Base-by-base conservation (phyloP, 2,329 filamentous ascomycete species). In the Ceratocystis alfenasii region DNA sequence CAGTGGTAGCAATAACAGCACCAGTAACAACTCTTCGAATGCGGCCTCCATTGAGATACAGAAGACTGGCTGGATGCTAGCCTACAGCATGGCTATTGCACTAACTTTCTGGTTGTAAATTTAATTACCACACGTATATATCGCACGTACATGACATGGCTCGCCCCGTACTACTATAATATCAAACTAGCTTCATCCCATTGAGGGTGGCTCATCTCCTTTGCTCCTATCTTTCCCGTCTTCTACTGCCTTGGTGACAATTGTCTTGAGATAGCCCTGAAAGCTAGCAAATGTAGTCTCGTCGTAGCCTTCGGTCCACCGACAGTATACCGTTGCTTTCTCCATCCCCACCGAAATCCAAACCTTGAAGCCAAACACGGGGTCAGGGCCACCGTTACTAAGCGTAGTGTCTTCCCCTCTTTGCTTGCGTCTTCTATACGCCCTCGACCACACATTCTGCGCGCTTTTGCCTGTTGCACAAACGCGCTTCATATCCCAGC, bases 271-370 rank as follows among this genome's bases (percentile, higher is more conserved):
- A 78, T 92, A 90, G 0, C 90, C 91, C 68, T 86, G 87, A 69
- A 99, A 90, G 73, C 92, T 96, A 75, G 95, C 89, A 74, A 93
- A 96, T 0, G 94, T 72, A 0, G 86, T 80, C 20, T 82, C 78
- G 69, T 95, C 88, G 5, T 80, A 78, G 0, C 94, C 93, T 70
- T 89, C 85, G 0, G 90, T 72, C 92, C 90, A 95, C 12, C 67
- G 48, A 41, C 64, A 63, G 12, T 20, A 48, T n/a, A 68, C 63
- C 5, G 20, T 62, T 7, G 20, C 46, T 8, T 65, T 44, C 0
- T 65, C 57, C 1, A 61, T 7, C 6, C 59, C 44, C 1, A 33
- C 63, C 10, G 61, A 22, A 4, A 68, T 41, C 53, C 61, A 67
- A 17, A 68, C 57, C 20, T 48, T 30, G 62, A 69, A 69, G 22